Base-by-base conservation (phyloP, 345 rosid genomes). In the Crucihimalaya himalaica region DNA sequence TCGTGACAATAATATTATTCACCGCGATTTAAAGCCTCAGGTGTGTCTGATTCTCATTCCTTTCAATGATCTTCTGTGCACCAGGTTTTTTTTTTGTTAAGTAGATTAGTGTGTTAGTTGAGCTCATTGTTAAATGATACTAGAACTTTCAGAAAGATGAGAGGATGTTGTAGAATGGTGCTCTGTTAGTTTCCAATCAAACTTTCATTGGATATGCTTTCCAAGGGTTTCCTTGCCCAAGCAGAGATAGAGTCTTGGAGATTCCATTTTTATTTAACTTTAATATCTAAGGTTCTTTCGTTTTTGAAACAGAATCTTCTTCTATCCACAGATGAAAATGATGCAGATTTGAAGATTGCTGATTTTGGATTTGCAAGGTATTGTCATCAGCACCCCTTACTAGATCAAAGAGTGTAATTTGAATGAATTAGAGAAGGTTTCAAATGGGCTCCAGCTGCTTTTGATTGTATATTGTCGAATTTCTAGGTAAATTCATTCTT, bases 341-440 rank as follows among this genome's bases (percentile, higher is more conserved):
- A 73, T 75, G 88, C 93, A 58, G 82, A 78, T 20, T 13, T 64
- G 21, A 72, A 90, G 91, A 92, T 96, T 76, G 99, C 99, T 4
- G 99, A 96, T 81, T 96, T 96, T 82, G 98, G 99, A 81, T 96
- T 96, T 85, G 99, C 99, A 57, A 92, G 99, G 99, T 92, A 86
- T 70, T 64, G 21, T 64, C 19, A 32, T 57, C 75, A 68, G 76
- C 63, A 52, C 42, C 54, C 70, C 68, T 59, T 65, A 65, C 78
- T 74, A 56, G 71, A 73, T 54, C 77, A 73, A 73, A 73, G 71
- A 63, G 66, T 74, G 64, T 73, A 16, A 37, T 74, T 66, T 74
- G 77, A 53, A 20, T 73, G 58, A 72, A 39, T 64, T 63, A 73
- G 70, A 73, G 64, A 73, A 63, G 77, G 77, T 73, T 73, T 34